Evolutionary conservation across 1,139 yeast species (phyloP).

Genomic region (Geotrichum aggregatum): DNA sequence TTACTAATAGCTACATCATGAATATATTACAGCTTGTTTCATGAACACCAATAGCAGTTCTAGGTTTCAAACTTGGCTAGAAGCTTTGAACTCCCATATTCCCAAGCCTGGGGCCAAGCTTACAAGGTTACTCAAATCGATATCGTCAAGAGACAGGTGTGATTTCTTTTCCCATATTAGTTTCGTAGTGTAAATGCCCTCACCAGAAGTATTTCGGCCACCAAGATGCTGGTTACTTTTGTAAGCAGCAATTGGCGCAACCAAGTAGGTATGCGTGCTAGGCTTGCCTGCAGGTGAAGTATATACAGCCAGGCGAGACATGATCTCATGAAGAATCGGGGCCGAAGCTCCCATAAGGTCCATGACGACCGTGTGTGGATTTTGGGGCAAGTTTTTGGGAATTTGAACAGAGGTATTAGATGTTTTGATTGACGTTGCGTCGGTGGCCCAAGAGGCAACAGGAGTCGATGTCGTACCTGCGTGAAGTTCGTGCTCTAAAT

Average conservation of each 20-base stretch:
- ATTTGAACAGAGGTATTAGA: background rate
- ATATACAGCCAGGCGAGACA: conserved; percentile 22
- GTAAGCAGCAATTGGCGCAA: conserved; percentile 48
- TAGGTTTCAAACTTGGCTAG: background rate
- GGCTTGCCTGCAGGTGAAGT: conserved; percentile 17
- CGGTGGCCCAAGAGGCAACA: background rate
- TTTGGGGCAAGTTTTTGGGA: background rate
- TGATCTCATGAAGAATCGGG: conserved; percentile 33
- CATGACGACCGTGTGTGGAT: conserved; percentile 34
- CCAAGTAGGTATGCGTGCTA: conserved; percentile 33
- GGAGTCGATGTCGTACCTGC: background rate
- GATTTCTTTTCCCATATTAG: conserved; percentile 29
- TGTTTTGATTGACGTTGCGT: background rate
- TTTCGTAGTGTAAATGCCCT: conserved; percentile 19
- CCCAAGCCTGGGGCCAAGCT: conserved; percentile 60
- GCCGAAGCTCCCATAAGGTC: conserved; percentile 57
- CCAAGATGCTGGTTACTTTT: conserved; percentile 23
- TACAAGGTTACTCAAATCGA: conserved; percentile 47
- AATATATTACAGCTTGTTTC: background rate
- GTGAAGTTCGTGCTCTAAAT: background rate
- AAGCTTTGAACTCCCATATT: conserved; percentile 42
- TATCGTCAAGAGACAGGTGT: conserved; percentile 33
- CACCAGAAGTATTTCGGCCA: background rate
- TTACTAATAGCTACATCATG: background rate
- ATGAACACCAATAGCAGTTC: too few relatives aligned